phyloP scores from a whole-genome alignment of 2,329 filamentous ascomycete species.

The Pyrenochaeta sp. region DNA sequence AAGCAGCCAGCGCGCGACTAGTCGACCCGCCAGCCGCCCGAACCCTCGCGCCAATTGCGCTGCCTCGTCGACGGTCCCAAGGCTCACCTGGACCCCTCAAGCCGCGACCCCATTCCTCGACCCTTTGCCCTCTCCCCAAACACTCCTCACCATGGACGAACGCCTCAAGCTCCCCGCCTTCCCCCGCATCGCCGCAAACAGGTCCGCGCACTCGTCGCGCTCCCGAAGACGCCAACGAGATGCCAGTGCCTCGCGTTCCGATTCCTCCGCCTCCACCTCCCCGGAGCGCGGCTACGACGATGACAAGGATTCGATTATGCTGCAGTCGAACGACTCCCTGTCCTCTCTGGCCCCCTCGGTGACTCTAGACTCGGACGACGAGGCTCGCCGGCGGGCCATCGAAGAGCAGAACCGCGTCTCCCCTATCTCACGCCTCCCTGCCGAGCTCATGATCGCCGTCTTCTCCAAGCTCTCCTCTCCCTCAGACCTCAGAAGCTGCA shows the following conservation, averaged over 20 bases:
- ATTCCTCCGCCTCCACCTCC: slow-evolving; percentile 74
- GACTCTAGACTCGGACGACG: slow-evolving; percentile 77
- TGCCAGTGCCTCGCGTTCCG: slow-evolving; percentile 47
- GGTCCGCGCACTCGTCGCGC: slow-evolving; percentile 36
- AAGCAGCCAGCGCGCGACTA: too few species aligned
- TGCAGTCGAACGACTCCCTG: slow-evolving; percentile 84
- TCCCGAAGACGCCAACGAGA: slow-evolving; percentile 42
- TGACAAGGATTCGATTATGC: slow-evolving; percentile 91
- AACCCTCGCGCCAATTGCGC: slow-evolving; percentile 10
- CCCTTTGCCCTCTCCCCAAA: background rate
- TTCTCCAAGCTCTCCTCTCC: slow-evolving; percentile 83
- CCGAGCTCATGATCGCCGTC: slow-evolving; percentile 92
- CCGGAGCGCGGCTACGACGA: slow-evolving; percentile 80
- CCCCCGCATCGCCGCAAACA: slow-evolving; percentile 7
- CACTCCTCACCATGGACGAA: slow-evolving; percentile 15
- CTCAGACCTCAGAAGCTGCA: slow-evolving; percentile 81
- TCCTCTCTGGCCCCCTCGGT: slow-evolving; percentile 87
- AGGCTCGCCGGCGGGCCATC: slow-evolving; percentile 62
- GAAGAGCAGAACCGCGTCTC: slow-evolving; percentile 73
- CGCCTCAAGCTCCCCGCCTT: slow-evolving; percentile 7
- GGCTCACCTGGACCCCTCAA: background rate
- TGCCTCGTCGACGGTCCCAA: background rate
- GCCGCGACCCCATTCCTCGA: slow-evolving; percentile 6
- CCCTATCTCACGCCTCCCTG: slow-evolving; percentile 86
- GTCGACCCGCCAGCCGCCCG: slow-evolving; percentile 20